phyloP scores from a whole-genome alignment of 1,284 basidiomycete species.

The Cutaneotrichosporon sp. region DNA sequence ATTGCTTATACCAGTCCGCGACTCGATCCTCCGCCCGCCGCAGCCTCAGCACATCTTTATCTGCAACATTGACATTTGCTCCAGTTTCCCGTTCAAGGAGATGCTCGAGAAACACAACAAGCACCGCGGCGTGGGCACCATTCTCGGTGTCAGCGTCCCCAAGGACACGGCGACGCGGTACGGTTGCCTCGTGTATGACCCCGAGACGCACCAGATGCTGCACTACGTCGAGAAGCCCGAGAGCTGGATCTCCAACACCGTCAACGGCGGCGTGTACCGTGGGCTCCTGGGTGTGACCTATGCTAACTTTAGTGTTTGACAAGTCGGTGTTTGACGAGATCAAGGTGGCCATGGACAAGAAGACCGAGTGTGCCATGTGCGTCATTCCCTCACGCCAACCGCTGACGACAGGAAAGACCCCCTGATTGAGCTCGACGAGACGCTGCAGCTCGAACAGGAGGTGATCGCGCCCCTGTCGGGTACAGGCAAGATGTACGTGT shows the following conservation, averaged over 20 bases:
- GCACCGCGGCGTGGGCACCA: constrained; percentile 52
- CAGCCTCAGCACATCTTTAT: constrained; percentile 52
- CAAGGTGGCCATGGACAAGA: constrained; percentile 51
- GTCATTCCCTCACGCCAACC: constrained; percentile 14
- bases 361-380: constrained; percentile 47
- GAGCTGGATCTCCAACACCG: constrained; percentile 51
- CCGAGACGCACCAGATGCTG: constrained; percentile 42
- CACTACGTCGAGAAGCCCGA: constrained; percentile 55
- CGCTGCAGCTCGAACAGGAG: constrained; percentile 53
- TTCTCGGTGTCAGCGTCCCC: constrained; percentile 50
- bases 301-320: constrained; percentile 47
- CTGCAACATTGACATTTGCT: constrained; percentile 54
- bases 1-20: constrained; percentile 45
- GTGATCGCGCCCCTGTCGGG: constrained; percentile 52
- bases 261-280: constrained; percentile 51
- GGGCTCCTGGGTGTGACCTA: constrained; percentile 13
- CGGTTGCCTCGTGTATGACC: constrained; percentile 52
- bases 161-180: constrained; percentile 50
- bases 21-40: constrained; percentile 50
- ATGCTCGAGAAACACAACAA: constrained; percentile 50
- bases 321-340: constrained; percentile 53
- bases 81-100: constrained; percentile 49
- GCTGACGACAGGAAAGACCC: constrained; percentile 44
- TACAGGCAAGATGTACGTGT: constrained; percentile 51
- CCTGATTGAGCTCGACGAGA: constrained; percentile 49